phyloP scores from a whole-genome alignment of 768 basidiomycete species.

The Russula compacta region DNA sequence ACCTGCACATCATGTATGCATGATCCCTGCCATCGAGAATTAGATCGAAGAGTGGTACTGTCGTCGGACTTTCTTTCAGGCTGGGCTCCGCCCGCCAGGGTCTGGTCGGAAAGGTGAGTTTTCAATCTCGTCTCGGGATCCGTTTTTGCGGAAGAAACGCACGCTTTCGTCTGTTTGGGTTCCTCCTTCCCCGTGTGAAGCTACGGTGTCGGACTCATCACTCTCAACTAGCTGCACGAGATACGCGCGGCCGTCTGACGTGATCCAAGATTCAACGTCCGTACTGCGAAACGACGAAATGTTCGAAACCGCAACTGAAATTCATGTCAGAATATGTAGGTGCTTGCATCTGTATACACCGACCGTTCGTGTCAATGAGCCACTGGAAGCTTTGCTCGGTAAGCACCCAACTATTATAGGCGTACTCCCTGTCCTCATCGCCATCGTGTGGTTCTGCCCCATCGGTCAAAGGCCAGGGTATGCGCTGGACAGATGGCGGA shows the following conservation, averaged over 20 bases:
- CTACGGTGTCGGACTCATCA: constrained; percentile 21
- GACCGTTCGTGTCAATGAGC: constrained; percentile 69
- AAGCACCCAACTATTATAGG: constrained; percentile 64
- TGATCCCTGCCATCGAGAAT: constrained; percentile 56
- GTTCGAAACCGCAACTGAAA: constrained; percentile 52
- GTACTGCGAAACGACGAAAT: constrained; percentile 51
- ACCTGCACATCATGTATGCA: constrained; percentile 70
- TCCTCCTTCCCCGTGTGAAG: constrained; percentile 14
- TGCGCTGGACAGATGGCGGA: constrained; percentile 71
- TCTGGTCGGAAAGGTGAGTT: not conserved
- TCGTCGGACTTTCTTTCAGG: constrained; percentile 9
- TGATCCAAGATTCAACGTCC: constrained; percentile 73
- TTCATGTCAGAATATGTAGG: not conserved
- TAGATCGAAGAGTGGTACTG: not conserved
- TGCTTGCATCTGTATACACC: constrained; percentile 17
- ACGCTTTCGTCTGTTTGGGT: constrained; percentile 18
- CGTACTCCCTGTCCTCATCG: constrained; percentile 28
- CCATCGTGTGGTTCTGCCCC: constrained; percentile 32
- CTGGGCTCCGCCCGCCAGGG: not conserved
- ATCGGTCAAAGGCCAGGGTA: constrained; percentile 67
- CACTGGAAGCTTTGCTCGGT: constrained; percentile 61
- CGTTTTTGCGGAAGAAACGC: not conserved
- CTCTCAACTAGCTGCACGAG: constrained; percentile 56
- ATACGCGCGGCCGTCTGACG: constrained; percentile 77
- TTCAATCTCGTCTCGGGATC: not conserved